Evolutionary conservation across 2,329 filamentous ascomycete species (phyloP), one percentile per base, ranked within the genome.

Genomic region (Cordyceps sp.): DNA sequence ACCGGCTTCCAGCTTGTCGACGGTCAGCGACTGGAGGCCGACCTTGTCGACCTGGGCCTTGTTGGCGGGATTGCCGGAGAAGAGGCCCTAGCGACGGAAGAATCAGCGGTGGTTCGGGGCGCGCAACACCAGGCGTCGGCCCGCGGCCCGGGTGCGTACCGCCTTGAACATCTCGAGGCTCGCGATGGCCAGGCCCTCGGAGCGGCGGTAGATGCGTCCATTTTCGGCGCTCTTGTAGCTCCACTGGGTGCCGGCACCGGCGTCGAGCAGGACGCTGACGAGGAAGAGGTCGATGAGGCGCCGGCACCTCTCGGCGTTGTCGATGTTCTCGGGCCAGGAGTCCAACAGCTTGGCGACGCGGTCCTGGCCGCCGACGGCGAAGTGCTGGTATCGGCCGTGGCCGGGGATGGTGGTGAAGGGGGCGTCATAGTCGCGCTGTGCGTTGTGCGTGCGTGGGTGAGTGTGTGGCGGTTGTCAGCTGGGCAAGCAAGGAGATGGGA

Each of bases 171-270:
- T 93, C 44, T 94, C 86, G 46, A 77, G 49, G 40, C 67, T 74
- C 6, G 73, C 73, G 41, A 78, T 75, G 8, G 86, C 86, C 34
- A 94, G 66, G 8, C 86, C 86, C 53, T 94, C 90, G 38, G 85
- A 93, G 31, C 90, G 74, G 32, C 73, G 67, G 55, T 88, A 96
- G 26, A 79, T 55, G 39, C 76, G 78, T 35, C 82, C 84, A 40
- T 85, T 92, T 48, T 93, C 85, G 39, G 77, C 77, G 49, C 84
- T 93, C 61, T 82, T 90, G 60, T 93, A 98, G 43, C 75, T 78
- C 90, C 90, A 98, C 42, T 73, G 69, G 3, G 75, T 88, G 26
- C 90, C 90, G 2, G 90, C 85, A 26, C 90, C 90, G 5, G 90
- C 83, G 48, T 92, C 82, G 8, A 92, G 66, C 31, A 92, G 61